A percentile compares a stretch with the other conserved stretches of the same genome.
These are phyloP conservation scores for Castanospermum australe DNA, from an alignment of 306 rosid species.

Conservation along the genomic window DNA sequence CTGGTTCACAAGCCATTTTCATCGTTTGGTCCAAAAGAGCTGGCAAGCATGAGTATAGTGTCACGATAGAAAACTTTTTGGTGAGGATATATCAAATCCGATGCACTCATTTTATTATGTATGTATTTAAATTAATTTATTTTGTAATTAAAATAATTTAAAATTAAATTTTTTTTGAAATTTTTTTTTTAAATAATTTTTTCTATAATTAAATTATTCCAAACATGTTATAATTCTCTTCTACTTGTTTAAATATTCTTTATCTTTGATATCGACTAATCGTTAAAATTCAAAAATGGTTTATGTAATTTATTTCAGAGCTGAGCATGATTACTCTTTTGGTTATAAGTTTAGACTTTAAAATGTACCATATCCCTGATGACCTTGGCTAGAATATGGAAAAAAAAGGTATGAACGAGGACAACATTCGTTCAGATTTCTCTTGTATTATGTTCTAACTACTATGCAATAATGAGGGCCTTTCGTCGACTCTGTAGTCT, in stretches of 20 bases:
- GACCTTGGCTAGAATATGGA: conserved; percentile 72
- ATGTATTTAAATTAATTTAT: no score
- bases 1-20: conserved; percentile 93
- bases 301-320: neutral
- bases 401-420: conserved; percentile 75
- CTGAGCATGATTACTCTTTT: conserved; percentile 17
- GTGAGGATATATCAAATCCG: conserved; percentile 38
- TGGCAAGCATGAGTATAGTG: conserved; percentile 94
- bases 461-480: neutral
- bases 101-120: neutral
- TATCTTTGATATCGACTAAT: neutral
- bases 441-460: neutral
- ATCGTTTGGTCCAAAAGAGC: conserved; percentile 98
- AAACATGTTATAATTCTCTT: no score
- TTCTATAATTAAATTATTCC: no score
- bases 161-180: no score
- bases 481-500: no score
- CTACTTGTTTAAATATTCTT: conserved; percentile 1
- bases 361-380: conserved; percentile 84
- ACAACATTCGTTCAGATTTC: conserved; percentile 47
- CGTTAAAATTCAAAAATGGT: neutral
- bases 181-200: no score
- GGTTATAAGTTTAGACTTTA: conserved; percentile 76
- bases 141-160: no score
- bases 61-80: conserved; percentile 91